These are phyloP conservation scores for Trapa bicornis DNA, from an alignment of 345 rosid genomes.

Conservation along the genomic window DNA sequence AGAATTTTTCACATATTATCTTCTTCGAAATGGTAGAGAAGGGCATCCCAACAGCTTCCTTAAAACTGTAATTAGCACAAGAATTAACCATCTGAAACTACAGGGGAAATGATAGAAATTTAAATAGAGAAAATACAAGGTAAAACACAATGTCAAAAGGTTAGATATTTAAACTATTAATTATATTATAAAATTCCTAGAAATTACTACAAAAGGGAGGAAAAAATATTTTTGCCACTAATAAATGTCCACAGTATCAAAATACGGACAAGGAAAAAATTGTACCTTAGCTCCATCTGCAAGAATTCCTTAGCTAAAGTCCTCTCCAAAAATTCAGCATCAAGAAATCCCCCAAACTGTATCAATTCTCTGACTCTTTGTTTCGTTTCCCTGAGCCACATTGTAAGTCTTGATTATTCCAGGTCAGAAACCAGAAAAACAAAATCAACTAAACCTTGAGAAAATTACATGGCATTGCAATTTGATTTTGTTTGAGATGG, in stretches of 20 bases:
- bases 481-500: not conserved
- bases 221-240: not conserved
- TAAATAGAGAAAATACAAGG: not conserved
- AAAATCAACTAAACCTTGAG: not conserved
- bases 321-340: conserved; percentile 41
- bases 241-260: not conserved
- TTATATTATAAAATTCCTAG: not conserved
- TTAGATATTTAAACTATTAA: not conserved
- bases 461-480: not conserved
- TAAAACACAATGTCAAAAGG: not conserved
- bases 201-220: not conserved
- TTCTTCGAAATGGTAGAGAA: conserved; percentile 60
- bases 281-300: conserved; percentile 62
- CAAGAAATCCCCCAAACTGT: conserved; percentile 40
- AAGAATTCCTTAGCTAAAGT: conserved; percentile 69
- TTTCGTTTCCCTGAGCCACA: conserved; percentile 19
- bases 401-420: not conserved
- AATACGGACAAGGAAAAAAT: conserved; percentile 1
- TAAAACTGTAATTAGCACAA: conserved; percentile 41
- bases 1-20: conserved; percentile 47
- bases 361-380: conserved; percentile 26
- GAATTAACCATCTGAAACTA: conserved; percentile 5
- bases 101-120: not conserved
- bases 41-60: conserved; percentile 75
- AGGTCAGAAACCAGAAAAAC: not conserved